Evolutionary conservation across 768 basidiomycete species (phyloP).

Genomic region (Trametes sanguinea): DNA sequence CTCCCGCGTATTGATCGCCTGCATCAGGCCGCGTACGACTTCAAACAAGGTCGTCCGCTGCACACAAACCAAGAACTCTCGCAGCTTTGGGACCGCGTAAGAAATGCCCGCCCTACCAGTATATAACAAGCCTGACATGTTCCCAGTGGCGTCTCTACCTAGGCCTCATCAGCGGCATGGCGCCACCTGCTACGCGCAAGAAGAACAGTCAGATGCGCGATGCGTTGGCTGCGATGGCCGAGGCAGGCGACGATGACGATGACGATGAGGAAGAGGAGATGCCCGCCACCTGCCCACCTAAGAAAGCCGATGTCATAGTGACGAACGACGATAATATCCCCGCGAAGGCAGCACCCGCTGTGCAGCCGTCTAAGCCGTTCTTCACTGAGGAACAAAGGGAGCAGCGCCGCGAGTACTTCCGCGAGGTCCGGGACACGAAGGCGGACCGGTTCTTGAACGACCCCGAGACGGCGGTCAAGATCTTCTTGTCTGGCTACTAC

Average conservation of each 20-base stretch:
- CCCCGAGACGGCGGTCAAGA: conserved; percentile 56
- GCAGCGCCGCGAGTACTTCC: conserved; percentile 24
- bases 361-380: neutral
- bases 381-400: conserved; percentile 20
- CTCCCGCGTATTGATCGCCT: conserved; percentile 54
- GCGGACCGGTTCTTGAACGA: conserved; percentile 58
- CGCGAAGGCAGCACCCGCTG: neutral
- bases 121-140: neutral
- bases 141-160: conserved; percentile 60
- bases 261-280: conserved; percentile 26
- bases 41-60: conserved; percentile 46
- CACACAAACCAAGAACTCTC: conserved; percentile 36
- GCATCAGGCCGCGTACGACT: conserved; percentile 59
- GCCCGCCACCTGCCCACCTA: conserved; percentile 16
- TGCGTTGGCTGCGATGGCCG: conserved; percentile 23
- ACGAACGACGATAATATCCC: conserved; percentile 13
- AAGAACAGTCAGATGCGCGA: conserved; percentile 21
- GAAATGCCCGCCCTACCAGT: neutral
- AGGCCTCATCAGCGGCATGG: conserved; percentile 45
- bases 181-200: conserved; percentile 21
- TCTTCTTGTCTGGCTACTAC: conserved; percentile 74
- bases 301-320: conserved; percentile 12
- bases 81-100: conserved; percentile 67
- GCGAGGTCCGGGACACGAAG: conserved; percentile 28
- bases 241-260: conserved; percentile 37